Evolutionary conservation across 768 basidiomycete species (phyloP).

Genomic region (Collybiopsis luxurians): DNA sequence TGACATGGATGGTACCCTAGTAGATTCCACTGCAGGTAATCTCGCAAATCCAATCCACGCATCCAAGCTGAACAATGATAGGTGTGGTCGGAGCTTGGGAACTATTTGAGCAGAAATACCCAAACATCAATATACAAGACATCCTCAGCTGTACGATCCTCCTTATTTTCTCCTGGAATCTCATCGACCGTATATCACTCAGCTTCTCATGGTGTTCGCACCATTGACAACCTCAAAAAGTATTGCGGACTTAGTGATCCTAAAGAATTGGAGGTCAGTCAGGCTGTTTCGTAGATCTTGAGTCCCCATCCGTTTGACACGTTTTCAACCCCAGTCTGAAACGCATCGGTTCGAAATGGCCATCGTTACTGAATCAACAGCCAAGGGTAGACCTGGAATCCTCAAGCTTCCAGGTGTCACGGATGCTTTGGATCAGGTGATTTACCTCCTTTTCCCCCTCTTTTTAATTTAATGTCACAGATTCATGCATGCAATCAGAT

Average conservation of each 20-base stretch:
- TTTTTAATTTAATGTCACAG: neutral
- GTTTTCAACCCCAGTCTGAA: constrained; percentile 45
- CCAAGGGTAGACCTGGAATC: constrained; percentile 58
- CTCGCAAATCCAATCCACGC: too few relatives aligned
- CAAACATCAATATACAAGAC: constrained; percentile 54
- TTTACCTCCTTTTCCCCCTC: neutral
- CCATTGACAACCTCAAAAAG: constrained; percentile 73
- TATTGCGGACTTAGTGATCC: constrained; percentile 70
- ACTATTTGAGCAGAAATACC: constrained; percentile 69
- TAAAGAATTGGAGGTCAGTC: constrained; percentile 62
- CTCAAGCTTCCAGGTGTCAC: constrained; percentile 72
- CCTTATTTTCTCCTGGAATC: constrained; percentile 2
- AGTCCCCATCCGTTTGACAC: neutral
- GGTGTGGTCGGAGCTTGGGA: constrained; percentile 78
- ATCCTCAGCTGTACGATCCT: constrained; percentile 58
- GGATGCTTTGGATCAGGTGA: constrained; percentile 54
- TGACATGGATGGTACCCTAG: constrained; percentile 82
- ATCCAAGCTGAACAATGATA: too few relatives aligned
- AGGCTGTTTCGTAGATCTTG: neutral
- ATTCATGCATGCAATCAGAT: constrained; percentile 33
- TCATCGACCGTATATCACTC: neutral
- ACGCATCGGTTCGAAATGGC: constrained; percentile 77
- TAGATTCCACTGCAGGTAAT: constrained; percentile 74
- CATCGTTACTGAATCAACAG: constrained; percentile 60
- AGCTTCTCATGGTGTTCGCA: constrained; percentile 84